Evolutionary conservation across 1,284 basidiomycete species (phyloP).

Genomic region (Stygiomarasmius scandens): DNA sequence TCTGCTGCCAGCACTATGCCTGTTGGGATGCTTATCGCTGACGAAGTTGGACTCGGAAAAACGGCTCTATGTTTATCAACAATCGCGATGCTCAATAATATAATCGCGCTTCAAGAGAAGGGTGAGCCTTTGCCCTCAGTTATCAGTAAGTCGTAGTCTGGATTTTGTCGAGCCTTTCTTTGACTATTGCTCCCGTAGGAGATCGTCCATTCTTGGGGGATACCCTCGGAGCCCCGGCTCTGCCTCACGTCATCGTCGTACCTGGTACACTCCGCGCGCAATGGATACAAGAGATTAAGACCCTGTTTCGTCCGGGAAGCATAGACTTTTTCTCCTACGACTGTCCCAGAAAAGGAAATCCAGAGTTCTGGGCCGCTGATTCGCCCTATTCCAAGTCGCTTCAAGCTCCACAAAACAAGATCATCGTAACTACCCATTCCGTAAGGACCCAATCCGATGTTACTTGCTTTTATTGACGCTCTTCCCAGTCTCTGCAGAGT

Average conservation of each 20-base stretch:
- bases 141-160: conserved; percentile 2
- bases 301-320: conserved; percentile 17
- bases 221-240: neutral
- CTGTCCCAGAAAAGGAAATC: conserved; percentile 4
- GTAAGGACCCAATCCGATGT: conserved; percentile 19
- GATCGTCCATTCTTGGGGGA: neutral
- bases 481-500: too few species aligned
- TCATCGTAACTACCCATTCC: conserved; percentile 30
- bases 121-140: neutral
- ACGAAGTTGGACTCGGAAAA: conserved; percentile 12
- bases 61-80: neutral
- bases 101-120: neutral
- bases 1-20: neutral
- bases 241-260: conserved; percentile 29
- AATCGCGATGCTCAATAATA: conserved; percentile 6
- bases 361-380: conserved; percentile 24
- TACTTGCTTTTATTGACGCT: too few species aligned
- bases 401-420: conserved; percentile 18
- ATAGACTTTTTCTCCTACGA: conserved; percentile 30
- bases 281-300: conserved; percentile 27
- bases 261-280: conserved; percentile 29
- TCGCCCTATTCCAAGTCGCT: conserved; percentile 22
- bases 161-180: conserved; percentile 4
- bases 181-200: neutral
- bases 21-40: conserved; percentile 23